Evolutionary conservation across 495 filamentous ascomycete genomes (phyloP).

Genomic region (Lophiotrema nucula): DNA sequence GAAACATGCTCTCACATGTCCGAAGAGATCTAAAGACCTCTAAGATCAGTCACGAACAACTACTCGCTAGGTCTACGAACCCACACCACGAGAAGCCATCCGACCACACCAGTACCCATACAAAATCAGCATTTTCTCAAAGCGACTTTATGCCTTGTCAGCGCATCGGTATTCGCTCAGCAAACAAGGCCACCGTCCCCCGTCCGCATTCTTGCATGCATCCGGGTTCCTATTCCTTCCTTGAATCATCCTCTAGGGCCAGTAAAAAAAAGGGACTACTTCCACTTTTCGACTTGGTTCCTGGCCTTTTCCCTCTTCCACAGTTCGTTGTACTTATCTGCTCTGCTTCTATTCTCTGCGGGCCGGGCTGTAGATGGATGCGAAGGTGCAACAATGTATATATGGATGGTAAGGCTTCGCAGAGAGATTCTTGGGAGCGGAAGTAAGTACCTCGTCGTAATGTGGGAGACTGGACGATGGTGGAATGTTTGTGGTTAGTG

Average conservation of each 20-base stretch:
- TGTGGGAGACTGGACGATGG: conserved; percentile 21
- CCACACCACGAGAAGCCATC: too few species aligned
- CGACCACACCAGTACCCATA: not conserved
- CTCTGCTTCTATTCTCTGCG: conserved; percentile 25
- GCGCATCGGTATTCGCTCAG: not conserved
- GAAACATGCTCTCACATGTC: conserved; percentile 29
- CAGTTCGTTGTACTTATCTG: conserved; percentile 23
- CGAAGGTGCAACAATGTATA: conserved; percentile 19
- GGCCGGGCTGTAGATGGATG: conserved; percentile 28
- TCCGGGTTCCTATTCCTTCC: not conserved
- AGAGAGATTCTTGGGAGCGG: conserved; percentile 7
- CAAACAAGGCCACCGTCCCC: conserved; percentile 1
- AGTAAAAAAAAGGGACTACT: conserved; percentile 8
- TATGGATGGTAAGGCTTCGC: conserved; percentile 3
- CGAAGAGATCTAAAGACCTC: conserved; percentile 29
- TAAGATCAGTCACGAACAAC: conserved; percentile 16
- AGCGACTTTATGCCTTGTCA: conserved; percentile 3
- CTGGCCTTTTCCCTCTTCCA: conserved; percentile 3
- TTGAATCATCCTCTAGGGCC: conserved; percentile 10
- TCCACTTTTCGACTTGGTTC: conserved; percentile 6
- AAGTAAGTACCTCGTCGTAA: conserved; percentile 31
- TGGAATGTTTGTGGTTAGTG: conserved; percentile 12
- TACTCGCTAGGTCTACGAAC: conserved; percentile 18
- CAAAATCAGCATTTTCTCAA: not conserved
- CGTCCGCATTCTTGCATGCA: not conserved